Evolutionary conservation across 345 rosid genomes (phyloP), one percentile per base, ranked within the genome.

Genomic region (Passiflora organensis): DNA sequence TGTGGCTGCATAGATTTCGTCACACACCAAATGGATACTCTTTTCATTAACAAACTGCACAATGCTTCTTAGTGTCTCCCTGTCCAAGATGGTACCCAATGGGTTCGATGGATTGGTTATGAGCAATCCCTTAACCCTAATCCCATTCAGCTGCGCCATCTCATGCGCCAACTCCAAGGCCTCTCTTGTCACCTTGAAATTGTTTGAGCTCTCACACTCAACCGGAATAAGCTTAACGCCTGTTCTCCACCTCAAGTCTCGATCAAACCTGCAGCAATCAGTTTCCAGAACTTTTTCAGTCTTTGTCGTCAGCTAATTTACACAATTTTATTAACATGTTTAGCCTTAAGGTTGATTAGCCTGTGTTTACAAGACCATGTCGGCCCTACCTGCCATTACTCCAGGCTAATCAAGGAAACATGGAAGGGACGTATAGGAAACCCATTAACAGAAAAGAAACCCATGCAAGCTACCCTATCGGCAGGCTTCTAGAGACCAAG

Each of bases 221-320:
- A 93, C 89, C 16, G 96, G 89, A 38, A 86, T 53, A 23, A 93
- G 84, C 51, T 72, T 79, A 2, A 80, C 78, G 46, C 97, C 88
- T 15, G 96, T 89, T 72, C 97, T 85, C 97, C 96, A 89, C 47
- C 85, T 82, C 77, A 93, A 69, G 69, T 93, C 99, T 53, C 99
- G 75, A 68, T 89, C 91, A 66, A 89, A 93, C 51, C 99, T 89
- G 86, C 60, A 74, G 61, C n/a, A n/a, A n/a, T n/a, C n/a, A n/a
- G n/a, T n/a, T n/a, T n/a, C n/a, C n/a, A n/a, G n/a, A n/a, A n/a
- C n/a, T n/a, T n/a, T n/a, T n/a, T n/a, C n/a, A n/a, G n/a, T n/a
- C n/a, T n/a, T n/a, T n/a, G n/a, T n/a, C n/a, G n/a, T n/a, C n/a
- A n/a, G n/a, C n/a, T n/a, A n/a, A n/a, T n/a, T n/a, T n/a, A n/a